Evolutionary conservation across 768 basidiomycete species (phyloP), one percentile per base, ranked within the genome.

Genomic region (Trametes villosa): DNA sequence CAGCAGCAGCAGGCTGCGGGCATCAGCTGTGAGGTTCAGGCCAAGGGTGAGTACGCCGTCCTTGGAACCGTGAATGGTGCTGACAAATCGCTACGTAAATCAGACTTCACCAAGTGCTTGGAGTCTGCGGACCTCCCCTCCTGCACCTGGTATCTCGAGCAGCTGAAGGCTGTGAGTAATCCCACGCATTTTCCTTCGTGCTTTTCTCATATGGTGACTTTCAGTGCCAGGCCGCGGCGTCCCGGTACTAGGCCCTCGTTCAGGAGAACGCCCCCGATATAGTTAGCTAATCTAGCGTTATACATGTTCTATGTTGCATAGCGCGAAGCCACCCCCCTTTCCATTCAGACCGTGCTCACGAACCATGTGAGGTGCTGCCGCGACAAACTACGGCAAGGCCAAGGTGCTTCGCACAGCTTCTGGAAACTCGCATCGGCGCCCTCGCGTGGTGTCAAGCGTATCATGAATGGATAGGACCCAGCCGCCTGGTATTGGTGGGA

Each of bases 81-180:
- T 48, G 22, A 54, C 47, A 13, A 13, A 47, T 41, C 13, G 27
- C 29, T 22, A 50, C n/a, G 50, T 42, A 56, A 9, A 45, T 1
- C 65, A 90, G 91, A 95, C 50, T 93, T 96, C 76, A 91, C 92
- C 11, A 83, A 80, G 71, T 96, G 94, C 75, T 77, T 96, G 45
- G 91, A 94, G 71, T 88, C 87, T 71, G 89, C 88, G 18, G 88
- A 91, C 67, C 76, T 91, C 65, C 84, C 83, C 41, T 86, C 89
- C 7, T 96, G 94, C 78, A 79, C 85, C 18, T 96, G 88, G 85
- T 95, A 92, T 71, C 85, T 94, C 29, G 91, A 94, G 67, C 90
- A 93, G 70, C 82, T 94, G 50, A 94, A 94, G 76, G 89, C 89
- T 54, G 91, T 93, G 73, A 70, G 91, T 84, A 0, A 41, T 17